A percentile compares a stretch with the other conserved stretches of the same genome.
Evolutionary conservation across 352 stramenopile genomes (phyloP).

Genomic region (Phytophthora constricta): DNA sequence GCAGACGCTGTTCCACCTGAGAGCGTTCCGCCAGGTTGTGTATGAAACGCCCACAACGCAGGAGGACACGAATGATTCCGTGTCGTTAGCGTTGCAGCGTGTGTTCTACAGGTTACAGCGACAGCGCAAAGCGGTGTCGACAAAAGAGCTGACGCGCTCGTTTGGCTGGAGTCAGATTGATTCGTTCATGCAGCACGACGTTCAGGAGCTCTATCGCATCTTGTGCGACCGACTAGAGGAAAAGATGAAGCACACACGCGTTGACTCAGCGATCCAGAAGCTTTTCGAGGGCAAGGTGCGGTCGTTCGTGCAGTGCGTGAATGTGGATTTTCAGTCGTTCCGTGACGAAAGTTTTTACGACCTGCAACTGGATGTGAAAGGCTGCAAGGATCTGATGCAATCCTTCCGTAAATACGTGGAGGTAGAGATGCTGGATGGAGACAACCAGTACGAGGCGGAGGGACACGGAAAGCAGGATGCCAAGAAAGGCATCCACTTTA

Average conservation of each 20-base stretch:
- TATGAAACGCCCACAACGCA: constrained; percentile 80
- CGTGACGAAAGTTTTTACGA: constrained; percentile 94
- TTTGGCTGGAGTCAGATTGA: constrained; percentile 94
- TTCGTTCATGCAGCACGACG: constrained; percentile 94
- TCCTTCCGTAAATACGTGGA: constrained; percentile 94
- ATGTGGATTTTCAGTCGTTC: constrained; percentile 90
- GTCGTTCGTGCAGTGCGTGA: constrained; percentile 92
- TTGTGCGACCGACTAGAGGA: constrained; percentile 93
- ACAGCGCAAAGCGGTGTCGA: constrained; percentile 83
- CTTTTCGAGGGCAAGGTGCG: constrained; percentile 92
- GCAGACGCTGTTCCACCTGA: constrained; percentile 92
- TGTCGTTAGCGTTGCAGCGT: constrained; percentile 82
- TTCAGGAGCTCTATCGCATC: constrained; percentile 92
- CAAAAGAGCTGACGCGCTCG: constrained; percentile 92
- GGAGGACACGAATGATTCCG: constrained; percentile 86
- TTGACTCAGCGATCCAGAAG: constrained; percentile 81
- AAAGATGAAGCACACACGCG: constrained; percentile 91
- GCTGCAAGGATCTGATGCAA: constrained; percentile 87
- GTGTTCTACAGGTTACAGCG: constrained; percentile 88
- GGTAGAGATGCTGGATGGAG: constrained; percentile 92
- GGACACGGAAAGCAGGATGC: constrained; percentile 91
- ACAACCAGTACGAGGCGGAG: constrained; percentile 94
- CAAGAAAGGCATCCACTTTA: constrained; percentile 88
- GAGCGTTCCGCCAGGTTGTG: constrained; percentile 84
- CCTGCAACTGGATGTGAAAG: constrained; percentile 93